Percentiles rank a stretch among this genome's conserved stretches.
These are phyloP conservation scores for Lolium multiflorum DNA, from an alignment of 176 grass and related monocot genomes.

Conservation along the genomic window DNA sequence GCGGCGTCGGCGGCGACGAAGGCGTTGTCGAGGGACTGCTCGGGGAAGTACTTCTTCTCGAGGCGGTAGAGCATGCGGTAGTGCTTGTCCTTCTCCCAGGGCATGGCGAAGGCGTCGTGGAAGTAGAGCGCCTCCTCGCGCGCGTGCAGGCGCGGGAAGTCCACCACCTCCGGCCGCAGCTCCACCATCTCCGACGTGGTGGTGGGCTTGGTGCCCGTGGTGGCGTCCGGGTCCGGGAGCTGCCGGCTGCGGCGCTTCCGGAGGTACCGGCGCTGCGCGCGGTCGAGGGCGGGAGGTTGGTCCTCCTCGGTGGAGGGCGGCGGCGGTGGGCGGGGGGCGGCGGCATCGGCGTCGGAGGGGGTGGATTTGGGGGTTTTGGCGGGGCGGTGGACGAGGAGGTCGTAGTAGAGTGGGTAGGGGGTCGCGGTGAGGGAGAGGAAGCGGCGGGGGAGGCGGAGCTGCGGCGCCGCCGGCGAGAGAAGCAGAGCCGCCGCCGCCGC, in stretches of 20 bases:
- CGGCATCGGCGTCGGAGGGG: constrained; percentile 17
- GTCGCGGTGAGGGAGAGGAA: constrained; percentile 74
- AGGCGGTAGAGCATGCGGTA: constrained; percentile 95
- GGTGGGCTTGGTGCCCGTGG: constrained; percentile 38
- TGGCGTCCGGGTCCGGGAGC: constrained; percentile 44
- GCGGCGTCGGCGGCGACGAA: constrained; percentile 62
- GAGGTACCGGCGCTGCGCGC: constrained; percentile 62
- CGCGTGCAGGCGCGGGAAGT: constrained; percentile 91
- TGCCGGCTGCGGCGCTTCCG: constrained; percentile 54
- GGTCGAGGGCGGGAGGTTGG: constrained; percentile 37
- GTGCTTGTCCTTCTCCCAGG: constrained; percentile 99
- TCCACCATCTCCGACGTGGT: constrained; percentile 62
- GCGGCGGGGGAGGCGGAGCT: constrained; percentile 28
- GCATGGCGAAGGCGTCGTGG: constrained; percentile 89
- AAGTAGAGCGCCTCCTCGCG: constrained; percentile 96
- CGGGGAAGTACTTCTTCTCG: constrained; percentile 98
- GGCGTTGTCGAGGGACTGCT: constrained; percentile 92
- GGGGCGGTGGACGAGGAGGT: constrained; percentile 78
- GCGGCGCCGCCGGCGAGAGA: constrained; percentile 26
- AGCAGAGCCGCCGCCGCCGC: constrained; percentile 27
- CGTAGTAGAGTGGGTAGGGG: constrained; percentile 89
- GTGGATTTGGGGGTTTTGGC: constrained; percentile 40
- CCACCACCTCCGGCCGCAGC: constrained; percentile 81
- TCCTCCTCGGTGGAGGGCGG: background rate
- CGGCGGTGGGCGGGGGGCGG: background rate